These are phyloP conservation scores for Orbilia quercus DNA, from an alignment of 2,329 filamentous ascomycete genomes.

Conservation along the genomic window DNA sequence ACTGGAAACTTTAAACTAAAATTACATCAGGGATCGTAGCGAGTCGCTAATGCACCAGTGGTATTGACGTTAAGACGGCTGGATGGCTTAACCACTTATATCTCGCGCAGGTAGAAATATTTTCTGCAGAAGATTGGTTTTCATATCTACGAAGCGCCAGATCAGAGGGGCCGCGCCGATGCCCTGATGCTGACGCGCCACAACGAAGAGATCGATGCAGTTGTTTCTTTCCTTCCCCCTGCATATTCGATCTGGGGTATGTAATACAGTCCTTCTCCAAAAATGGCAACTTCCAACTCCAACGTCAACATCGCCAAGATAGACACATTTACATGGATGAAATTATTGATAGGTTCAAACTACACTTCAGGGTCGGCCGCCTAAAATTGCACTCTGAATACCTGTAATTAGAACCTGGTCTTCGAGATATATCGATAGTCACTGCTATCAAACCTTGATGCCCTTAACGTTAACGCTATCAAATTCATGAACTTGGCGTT, in stretches of 20 bases:
- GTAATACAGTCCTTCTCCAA: slow-evolving; percentile 4
- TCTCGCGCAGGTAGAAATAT: neutral
- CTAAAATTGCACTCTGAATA: slow-evolving; percentile 29
- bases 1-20: slow-evolving; percentile 39
- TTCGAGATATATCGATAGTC: neutral
- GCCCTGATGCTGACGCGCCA: slow-evolving; percentile 30
- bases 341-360: slow-evolving; percentile 35
- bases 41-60: slow-evolving; percentile 38
- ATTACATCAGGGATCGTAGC: slow-evolving; percentile 41
- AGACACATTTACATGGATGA: slow-evolving; percentile 28
- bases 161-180: slow-evolving; percentile 19
- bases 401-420: neutral
- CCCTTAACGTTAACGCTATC: slow-evolving; percentile 9
- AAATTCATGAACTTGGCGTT: slow-evolving; percentile 16
- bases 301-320: slow-evolving; percentile 19
- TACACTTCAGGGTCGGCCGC: slow-evolving; percentile 27
- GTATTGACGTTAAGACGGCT: slow-evolving; percentile 5
- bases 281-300: slow-evolving; percentile 40
- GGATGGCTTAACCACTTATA: neutral
- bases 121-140: neutral
- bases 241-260: no score
- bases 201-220: slow-evolving; percentile 2
- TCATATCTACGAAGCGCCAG: slow-evolving; percentile 5
- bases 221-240: slow-evolving; percentile 5
- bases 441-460: no score